A percentile compares a stretch with the other conserved stretches of the same genome.
phyloP scores from a whole-genome alignment of 495 filamentous ascomycete genomes.

The Annulohypoxylon stygium region DNA sequence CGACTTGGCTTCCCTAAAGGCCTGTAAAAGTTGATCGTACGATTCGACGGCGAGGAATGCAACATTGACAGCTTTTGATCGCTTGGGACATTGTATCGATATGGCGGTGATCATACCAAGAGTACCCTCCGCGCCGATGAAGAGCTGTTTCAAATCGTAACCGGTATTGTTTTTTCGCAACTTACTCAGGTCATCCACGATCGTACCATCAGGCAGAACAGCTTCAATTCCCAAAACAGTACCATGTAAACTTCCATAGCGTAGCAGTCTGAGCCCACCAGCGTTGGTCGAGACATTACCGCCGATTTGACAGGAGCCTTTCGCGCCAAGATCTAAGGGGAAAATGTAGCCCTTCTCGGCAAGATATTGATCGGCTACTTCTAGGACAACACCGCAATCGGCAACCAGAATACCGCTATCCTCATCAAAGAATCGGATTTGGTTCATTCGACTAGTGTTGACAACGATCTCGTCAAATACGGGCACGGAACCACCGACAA shows the following conservation, averaged over 20 bases:
- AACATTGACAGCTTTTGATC: slow-evolving; percentile 86
- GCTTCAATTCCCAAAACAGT: slow-evolving; percentile 92
- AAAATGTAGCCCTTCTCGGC: slow-evolving; percentile 86
- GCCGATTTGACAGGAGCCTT: slow-evolving; percentile 96
- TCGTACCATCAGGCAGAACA: slow-evolving; percentile 90
- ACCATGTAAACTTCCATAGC: slow-evolving; percentile 95
- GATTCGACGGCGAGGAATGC: slow-evolving; percentile 89
- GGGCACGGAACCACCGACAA: slow-evolving; percentile 94
- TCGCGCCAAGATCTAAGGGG: slow-evolving; percentile 94
- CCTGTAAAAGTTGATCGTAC: slow-evolving; percentile 85
- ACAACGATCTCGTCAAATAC: slow-evolving; percentile 98
- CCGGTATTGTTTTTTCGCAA: slow-evolving; percentile 97
- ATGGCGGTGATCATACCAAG: slow-evolving; percentile 93
- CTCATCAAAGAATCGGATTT: slow-evolving; percentile 90
- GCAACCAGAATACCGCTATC: slow-evolving; percentile 91
- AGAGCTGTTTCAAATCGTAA: slow-evolving; percentile 97
- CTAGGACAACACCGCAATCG: slow-evolving; percentile 91
- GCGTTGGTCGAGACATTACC: slow-evolving; percentile 99
- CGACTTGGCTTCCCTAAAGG: slow-evolving; percentile 87
- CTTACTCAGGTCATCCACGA: slow-evolving; percentile 86
- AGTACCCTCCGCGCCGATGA: slow-evolving; percentile 94
- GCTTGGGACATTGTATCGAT: slow-evolving; percentile 89
- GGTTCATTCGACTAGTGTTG: slow-evolving; percentile 87
- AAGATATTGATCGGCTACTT: slow-evolving; percentile 86
- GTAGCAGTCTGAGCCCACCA: slow-evolving; percentile 87